Base-by-base conservation (phyloP, 2,329 filamentous ascomycete species). In the Arthrinium phaeospermum region DNA sequence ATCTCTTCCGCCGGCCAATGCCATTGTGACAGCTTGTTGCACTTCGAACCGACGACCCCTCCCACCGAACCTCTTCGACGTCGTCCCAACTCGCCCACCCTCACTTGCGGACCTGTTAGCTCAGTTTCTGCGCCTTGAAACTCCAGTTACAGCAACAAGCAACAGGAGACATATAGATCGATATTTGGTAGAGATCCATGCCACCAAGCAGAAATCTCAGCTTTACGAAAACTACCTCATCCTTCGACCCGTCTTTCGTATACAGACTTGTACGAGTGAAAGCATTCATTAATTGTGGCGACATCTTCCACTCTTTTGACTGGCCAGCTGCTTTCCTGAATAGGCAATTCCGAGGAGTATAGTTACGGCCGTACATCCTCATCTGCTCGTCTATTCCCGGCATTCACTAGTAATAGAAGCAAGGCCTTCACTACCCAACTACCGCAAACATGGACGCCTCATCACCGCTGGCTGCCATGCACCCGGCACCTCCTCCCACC, bases 391-490 rank as follows among this genome's bases (percentile, higher is more conserved):
- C 37, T 27, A 44, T 44, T 68, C 27, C 44, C 67, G 67, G 22
- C 67, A 68, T 68, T 46, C 67, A 46, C 67, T 68, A 68, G 41
- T 68, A 68, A 45, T 68, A 68, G 41, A 16, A 19, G 41, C 67
- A 34, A 7, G 34, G 57, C 57, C 41, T 22, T 12, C 46, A 22
- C 68, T 10, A 49, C 27, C 27, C 27, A 27, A 30, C 47, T 70
- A 51, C 72, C 72, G 68, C 76, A 77, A 85, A 69, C 80, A 98
- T 98, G 94, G 95, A 98, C 85, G 92, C 93, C 76, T 98, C 96
- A 64, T 98, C 96, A 78, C 96, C 96, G 67, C 86, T 98, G 81
- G 96, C 96, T 83, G 95, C 96, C 72, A 93, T 98, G 92, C 94
- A 95, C 86, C 94, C 92, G 87, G 90, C 84, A 85, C 88, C 83